These are phyloP conservation scores for Termitomyces sp. DNA, from an alignment of 768 basidiomycete species.

Conservation along the genomic window DNA sequence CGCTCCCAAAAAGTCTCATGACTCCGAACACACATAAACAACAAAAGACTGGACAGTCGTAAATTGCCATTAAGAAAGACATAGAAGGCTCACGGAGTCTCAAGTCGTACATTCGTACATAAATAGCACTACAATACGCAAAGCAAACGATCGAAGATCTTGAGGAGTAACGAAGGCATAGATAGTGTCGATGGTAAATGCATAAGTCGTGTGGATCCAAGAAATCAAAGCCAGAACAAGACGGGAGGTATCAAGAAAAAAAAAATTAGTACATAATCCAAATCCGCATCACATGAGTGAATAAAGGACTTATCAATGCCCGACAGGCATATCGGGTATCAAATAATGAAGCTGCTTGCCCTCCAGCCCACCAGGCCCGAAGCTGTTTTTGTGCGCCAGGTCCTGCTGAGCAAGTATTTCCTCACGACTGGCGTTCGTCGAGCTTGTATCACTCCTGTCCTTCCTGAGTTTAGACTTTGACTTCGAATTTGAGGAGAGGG, in stretches of 20 bases:
- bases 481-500: constrained; percentile 2
- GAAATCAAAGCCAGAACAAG: background rate
- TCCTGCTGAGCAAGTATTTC: background rate
- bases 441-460: constrained; percentile 1
- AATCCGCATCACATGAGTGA: background rate
- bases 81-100: background rate
- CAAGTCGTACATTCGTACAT: background rate
- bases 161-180: background rate
- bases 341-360: constrained; percentile 17
- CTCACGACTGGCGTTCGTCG: constrained; percentile 8
- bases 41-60: background rate
- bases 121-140: background rate
- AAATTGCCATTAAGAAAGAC: background rate
- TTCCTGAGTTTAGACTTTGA: constrained; percentile 3
- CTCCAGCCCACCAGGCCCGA: constrained; percentile 17
- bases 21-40: background rate
- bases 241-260: background rate
- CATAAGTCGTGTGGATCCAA: constrained; percentile 1
- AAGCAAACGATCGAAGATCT: background rate
- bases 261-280: background rate
- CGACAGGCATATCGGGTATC: constrained; percentile 17
- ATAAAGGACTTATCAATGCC: background rate
- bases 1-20: background rate
- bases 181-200: background rate
- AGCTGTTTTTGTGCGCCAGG: constrained; percentile 18